Evolutionary conservation across 2,329 filamentous ascomycete genomes (phyloP).

Genomic region (Apiospora saccharicola): DNA sequence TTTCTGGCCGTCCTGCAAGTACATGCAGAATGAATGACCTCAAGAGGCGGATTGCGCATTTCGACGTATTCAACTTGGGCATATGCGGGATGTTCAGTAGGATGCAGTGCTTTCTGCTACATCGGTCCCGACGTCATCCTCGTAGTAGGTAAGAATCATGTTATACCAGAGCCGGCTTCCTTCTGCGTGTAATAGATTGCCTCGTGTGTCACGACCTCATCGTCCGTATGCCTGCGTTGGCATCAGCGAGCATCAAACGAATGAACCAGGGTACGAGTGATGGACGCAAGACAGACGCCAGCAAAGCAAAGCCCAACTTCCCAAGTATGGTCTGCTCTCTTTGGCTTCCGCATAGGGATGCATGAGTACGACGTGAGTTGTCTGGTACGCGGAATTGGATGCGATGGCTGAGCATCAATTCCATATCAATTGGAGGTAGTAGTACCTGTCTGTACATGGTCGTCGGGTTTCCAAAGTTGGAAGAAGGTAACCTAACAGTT

Average conservation of each 20-base stretch:
- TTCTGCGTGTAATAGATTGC: neutral
- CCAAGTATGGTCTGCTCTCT: neutral
- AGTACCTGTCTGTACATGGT: conserved; percentile 4
- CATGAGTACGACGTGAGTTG: neutral
- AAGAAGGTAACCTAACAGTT: neutral
- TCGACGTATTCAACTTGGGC: neutral
- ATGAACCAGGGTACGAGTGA: neutral
- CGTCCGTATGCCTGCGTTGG: neutral
- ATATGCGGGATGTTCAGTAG: neutral
- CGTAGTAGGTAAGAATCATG: neutral
- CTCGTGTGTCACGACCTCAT: neutral
- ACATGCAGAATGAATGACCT: neutral
- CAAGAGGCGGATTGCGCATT: neutral
- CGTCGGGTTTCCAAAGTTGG: neutral
- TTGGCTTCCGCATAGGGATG: neutral
- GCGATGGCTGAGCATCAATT: neutral
- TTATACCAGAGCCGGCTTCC: neutral
- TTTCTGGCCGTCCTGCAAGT: neutral
- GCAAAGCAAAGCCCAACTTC: neutral
- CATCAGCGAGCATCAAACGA: no score
- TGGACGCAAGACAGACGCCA: neutral
- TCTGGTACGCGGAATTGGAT: neutral
- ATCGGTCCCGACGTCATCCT: neutral
- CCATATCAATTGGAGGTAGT: neutral
- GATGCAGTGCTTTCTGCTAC: neutral